Evolutionary conservation across 2,329 filamentous ascomycete species (phyloP).

Genomic region (Alternaria sp.): DNA sequence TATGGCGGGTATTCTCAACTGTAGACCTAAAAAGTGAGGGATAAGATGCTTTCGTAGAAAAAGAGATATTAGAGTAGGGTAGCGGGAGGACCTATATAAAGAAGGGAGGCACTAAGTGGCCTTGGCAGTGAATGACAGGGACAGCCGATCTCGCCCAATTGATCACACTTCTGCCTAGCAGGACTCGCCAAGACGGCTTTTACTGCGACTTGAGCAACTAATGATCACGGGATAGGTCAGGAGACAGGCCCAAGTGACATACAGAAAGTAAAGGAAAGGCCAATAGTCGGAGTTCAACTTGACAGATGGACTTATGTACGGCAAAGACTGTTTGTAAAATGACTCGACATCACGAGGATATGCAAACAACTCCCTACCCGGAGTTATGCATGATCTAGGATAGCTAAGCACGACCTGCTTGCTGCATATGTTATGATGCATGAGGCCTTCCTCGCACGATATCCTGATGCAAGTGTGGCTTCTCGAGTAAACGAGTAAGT

Average conservation of each 20-base stretch:
- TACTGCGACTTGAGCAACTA: rapidly evolving
- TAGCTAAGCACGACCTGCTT: too few relatives aligned
- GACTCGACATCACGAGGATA: too few relatives aligned
- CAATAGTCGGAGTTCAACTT: background rate
- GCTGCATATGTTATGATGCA: too few relatives aligned
- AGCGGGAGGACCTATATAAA: background rate
- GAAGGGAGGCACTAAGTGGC: background rate
- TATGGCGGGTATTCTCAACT: background rate
- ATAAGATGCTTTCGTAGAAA: background rate
- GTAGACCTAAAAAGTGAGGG: background rate
- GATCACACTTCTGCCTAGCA: background rate
- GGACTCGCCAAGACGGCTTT: background rate
- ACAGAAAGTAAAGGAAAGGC: background rate
- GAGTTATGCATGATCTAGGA: too few relatives aligned
- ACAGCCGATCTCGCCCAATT: background rate
- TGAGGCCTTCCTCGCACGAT: too few relatives aligned
- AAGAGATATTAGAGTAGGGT: background rate
- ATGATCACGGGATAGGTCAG: background rate
- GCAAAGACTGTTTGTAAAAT: background rate
- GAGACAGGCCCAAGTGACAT: background rate
- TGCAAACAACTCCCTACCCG: too few relatives aligned
- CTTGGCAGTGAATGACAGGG: background rate
- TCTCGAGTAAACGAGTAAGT: too few relatives aligned
- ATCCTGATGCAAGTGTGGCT: too few relatives aligned
- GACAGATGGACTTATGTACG: background rate